A percentile compares a stretch with the other conserved stretches of the same genome.
Conservation (phyloP, 1,139 yeast species). For the Geotrichum cucujoidarum region DNA sequence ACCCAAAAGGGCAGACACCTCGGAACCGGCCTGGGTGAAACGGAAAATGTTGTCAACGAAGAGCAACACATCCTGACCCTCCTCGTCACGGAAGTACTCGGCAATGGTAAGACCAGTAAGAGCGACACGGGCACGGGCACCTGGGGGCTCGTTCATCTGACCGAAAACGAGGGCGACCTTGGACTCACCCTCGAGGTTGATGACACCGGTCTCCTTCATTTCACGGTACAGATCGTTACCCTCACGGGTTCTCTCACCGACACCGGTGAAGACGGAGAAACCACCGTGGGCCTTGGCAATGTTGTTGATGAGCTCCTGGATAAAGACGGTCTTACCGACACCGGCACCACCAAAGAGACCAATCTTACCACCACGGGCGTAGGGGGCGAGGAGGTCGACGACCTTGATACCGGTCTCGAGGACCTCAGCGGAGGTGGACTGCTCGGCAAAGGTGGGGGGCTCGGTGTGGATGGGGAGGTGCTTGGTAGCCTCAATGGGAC, state of each 20-base stretch:
- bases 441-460: conserved; percentile 93
- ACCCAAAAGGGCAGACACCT: conserved; percentile 98
- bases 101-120: conserved; percentile 99
- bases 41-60: conserved; percentile 99
- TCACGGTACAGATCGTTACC: conserved; percentile 99
- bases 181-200: conserved; percentile 98
- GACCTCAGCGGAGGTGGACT: conserved; percentile 95
- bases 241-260: conserved; percentile 99
- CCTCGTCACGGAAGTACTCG: conserved; percentile 99
- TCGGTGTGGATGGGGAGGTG: conserved; percentile 98
- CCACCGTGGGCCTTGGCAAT: conserved; percentile 99
- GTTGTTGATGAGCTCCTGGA: conserved; percentile 99
- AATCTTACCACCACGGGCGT: conserved; percentile 99
- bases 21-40: conserved; percentile 99
- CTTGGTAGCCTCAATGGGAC: conserved; percentile 88
- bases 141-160: conserved; percentile 99
- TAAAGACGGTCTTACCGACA: conserved; percentile 99
- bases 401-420: conserved; percentile 99
- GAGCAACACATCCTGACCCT: conserved; percentile 99
- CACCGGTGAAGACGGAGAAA: conserved; percentile 99
- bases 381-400: conserved; percentile 98
- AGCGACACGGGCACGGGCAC: conserved; percentile 99
- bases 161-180: conserved; percentile 99
- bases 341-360: conserved; percentile 99
- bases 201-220: conserved; percentile 99